These are phyloP conservation scores for Backusella luteola DNA, from an alignment of 192 early-diverging fungal genomes.

Conservation along the genomic window DNA sequence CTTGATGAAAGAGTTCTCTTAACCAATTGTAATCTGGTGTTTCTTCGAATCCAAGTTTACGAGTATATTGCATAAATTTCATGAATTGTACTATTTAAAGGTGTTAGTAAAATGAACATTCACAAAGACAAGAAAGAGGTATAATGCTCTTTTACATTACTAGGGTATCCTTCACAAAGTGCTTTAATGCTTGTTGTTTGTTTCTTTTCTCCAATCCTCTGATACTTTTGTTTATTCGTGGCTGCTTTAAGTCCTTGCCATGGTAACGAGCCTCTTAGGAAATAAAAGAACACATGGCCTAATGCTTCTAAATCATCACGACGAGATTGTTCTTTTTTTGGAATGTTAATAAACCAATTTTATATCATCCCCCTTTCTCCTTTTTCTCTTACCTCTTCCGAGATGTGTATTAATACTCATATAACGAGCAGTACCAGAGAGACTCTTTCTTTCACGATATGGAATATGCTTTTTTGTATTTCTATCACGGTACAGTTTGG, in stretches of 20 bases:
- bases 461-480: conserved; percentile 95
- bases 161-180: conserved; percentile 84
- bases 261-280: conserved; percentile 87
- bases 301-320: conserved; percentile 96
- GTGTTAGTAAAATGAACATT: background rate
- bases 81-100: conserved; percentile 74
- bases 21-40: conserved; percentile 93
- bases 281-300: conserved; percentile 98
- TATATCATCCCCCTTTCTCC: background rate
- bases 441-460: conserved; percentile 89
- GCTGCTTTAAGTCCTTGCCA: conserved; percentile 99
- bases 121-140: background rate
- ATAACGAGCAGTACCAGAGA: conserved; percentile 95
- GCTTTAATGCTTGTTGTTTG: conserved; percentile 83
- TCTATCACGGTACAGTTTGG: conserved; percentile 94
- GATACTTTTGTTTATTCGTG: conserved; percentile 98
- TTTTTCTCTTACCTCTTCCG: conserved; percentile 62
- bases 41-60: conserved; percentile 92
- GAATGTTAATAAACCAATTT: background rate
- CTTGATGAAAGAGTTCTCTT: conserved; percentile 79
- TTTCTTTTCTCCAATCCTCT: conserved; percentile 98
- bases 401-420: conserved; percentile 99
- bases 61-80: conserved; percentile 83
- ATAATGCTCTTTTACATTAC: conserved; percentile 25
- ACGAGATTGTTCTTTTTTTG: conserved; percentile 83